These are phyloP conservation scores for Articulospora tetracladia DNA, from an alignment of 495 filamentous ascomycete species.

Conservation along the genomic window DNA sequence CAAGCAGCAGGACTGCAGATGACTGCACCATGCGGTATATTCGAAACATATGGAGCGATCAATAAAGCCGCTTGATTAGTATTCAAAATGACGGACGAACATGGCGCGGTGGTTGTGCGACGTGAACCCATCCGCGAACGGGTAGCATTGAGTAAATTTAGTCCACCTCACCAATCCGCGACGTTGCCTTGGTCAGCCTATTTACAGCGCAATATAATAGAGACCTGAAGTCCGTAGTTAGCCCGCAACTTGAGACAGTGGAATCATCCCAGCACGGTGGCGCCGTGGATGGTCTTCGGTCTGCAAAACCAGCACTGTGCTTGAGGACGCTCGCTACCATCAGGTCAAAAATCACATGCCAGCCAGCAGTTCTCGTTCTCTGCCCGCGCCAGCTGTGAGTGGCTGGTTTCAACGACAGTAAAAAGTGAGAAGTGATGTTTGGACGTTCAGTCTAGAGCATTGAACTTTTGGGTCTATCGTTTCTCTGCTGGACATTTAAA, in stretches of 20 bases:
- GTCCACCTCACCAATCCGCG: too few relatives aligned
- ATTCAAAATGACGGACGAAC: neutral
- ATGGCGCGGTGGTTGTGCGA: neutral
- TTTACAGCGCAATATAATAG: too few relatives aligned
- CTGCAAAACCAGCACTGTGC: neutral
- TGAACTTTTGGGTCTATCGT: too few relatives aligned
- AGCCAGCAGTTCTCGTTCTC: neutral
- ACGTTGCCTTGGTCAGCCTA: too few relatives aligned
- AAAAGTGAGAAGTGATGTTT: neutral
- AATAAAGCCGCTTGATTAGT: neutral
- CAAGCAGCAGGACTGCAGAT: neutral
- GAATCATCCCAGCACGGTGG: too few relatives aligned
- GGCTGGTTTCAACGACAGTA: conserved; percentile 12
- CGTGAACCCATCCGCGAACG: too few relatives aligned
- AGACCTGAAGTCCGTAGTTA: too few relatives aligned
- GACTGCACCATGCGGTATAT: neutral
- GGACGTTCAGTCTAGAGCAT: too few relatives aligned
- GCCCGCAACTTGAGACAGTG: too few relatives aligned
- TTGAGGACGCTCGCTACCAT: neutral
- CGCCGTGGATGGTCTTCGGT: neutral
- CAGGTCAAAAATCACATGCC: conserved; percentile 18
- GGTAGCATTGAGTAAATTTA: neutral
- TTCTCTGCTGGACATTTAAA: too few relatives aligned
- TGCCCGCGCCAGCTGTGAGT: conserved; percentile 2
- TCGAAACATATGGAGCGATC: conserved; percentile 3